These are phyloP conservation scores for Chrysanthemum seticuspe DNA, from an alignment of 129 eudicot genomes.

Conservation along the genomic window DNA sequence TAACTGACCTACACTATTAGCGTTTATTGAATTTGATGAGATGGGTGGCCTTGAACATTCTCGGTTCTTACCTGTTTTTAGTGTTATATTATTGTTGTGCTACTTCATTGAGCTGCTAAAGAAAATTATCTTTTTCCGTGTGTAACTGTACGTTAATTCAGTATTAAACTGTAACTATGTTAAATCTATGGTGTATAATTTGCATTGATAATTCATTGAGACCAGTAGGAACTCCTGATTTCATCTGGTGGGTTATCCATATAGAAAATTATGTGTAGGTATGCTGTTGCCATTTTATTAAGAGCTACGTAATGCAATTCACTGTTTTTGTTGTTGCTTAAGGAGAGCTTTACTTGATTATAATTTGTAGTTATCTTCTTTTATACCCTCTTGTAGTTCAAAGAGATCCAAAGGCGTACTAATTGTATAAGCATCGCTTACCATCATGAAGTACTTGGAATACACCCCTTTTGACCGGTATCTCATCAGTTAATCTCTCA, in stretches of 20 bases:
- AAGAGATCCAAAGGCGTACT: constrained; percentile 3
- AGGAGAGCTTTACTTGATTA: background rate
- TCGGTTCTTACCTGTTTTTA: too few relatives aligned
- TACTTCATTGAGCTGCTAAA: too few relatives aligned
- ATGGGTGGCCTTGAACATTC: too few relatives aligned
- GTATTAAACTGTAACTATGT: too few relatives aligned
- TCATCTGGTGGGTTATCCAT: too few relatives aligned
- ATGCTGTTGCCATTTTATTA: too few relatives aligned
- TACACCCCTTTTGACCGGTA: constrained; percentile 86
- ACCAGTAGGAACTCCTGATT: background rate
- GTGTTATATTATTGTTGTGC: too few relatives aligned
- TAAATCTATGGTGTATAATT: background rate
- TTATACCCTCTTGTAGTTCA: constrained; percentile 7
- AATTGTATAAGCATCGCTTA: constrained; percentile 2
- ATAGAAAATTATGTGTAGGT: too few relatives aligned
- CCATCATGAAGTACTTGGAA: constrained; percentile 82
- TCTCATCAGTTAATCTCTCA: background rate
- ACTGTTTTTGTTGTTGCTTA: background rate
- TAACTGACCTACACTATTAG: too few relatives aligned
- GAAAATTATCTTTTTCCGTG: too few relatives aligned
- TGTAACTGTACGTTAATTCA: too few relatives aligned
- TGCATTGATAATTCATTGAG: background rate
- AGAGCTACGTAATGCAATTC: background rate
- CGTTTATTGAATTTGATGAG: too few relatives aligned
- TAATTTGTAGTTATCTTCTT: background rate